These are phyloP conservation scores for Thymus mandschuricus DNA, from an alignment of 257 asterid genomes.

Conservation along the genomic window DNA sequence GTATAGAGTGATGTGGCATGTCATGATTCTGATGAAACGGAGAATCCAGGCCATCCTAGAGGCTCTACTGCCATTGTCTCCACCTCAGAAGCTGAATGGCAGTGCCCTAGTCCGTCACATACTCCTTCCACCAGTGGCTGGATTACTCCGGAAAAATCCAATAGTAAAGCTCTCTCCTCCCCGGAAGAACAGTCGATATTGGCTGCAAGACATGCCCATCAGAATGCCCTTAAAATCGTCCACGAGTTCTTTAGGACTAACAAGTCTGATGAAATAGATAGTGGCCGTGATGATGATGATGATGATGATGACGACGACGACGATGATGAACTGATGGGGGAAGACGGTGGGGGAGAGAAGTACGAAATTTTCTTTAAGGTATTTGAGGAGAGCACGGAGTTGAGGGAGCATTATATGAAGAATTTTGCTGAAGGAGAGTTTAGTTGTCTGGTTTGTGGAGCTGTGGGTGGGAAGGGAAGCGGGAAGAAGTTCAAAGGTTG, in stretches of 20 bases:
- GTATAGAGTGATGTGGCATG: constrained; percentile 28
- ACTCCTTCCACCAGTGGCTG: constrained; percentile 40
- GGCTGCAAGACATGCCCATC: constrained; percentile 48
- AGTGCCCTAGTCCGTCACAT: constrained; percentile 45
- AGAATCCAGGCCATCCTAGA: constrained; percentile 8
- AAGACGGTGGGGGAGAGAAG: constrained; percentile 37
- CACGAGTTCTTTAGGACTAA: constrained; percentile 38
- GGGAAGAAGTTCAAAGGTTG: constrained; percentile 70
- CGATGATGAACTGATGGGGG: constrained; percentile 37
- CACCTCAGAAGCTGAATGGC: constrained; percentile 51
- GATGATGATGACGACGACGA: constrained; percentile 9
- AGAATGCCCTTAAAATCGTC: constrained; percentile 45
- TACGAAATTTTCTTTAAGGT: constrained; percentile 48
- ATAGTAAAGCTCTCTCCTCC: constrained; percentile 36
- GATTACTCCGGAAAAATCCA: constrained; percentile 31
- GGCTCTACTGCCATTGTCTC: not conserved
- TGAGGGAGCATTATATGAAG: constrained; percentile 59
- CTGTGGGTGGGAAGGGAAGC: constrained; percentile 50
- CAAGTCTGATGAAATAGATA: constrained; percentile 31
- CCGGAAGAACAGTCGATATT: constrained; percentile 38
- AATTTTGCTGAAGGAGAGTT: constrained; percentile 59
- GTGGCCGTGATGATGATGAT: constrained; percentile 42
- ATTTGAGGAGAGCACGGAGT: constrained; percentile 46
- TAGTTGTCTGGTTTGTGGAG: constrained; percentile 73
- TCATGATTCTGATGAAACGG: constrained; percentile 29